These are phyloP conservation scores for Diaporthe eres DNA, from an alignment of 2,329 filamentous ascomycete species.

Conservation along the genomic window DNA sequence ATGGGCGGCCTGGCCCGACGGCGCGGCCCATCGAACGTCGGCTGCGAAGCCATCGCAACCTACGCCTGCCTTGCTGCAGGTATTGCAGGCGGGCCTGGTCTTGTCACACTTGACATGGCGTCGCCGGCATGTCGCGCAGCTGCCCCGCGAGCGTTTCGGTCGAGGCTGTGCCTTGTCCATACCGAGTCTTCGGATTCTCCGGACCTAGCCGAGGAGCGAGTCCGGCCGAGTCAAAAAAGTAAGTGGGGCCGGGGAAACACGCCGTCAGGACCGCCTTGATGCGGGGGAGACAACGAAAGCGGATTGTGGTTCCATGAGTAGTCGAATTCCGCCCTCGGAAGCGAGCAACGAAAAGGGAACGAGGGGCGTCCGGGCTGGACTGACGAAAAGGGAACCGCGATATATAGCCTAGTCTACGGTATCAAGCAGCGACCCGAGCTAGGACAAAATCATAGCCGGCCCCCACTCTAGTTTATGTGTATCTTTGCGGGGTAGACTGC, in stretches of 20 bases:
- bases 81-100: constrained; percentile 6
- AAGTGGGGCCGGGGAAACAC: background rate
- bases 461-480: no score
- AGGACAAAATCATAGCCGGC: no score
- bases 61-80: constrained; percentile 12
- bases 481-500: background rate
- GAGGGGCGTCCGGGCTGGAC: background rate
- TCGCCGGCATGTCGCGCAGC: constrained; percentile 10
- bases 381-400: constrained; percentile 1
- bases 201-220: background rate
- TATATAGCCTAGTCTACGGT: background rate
- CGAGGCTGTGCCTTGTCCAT: background rate
- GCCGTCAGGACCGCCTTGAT: background rate
- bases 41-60: background rate
- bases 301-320: background rate
- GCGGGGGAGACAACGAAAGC: background rate
- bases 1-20: background rate
- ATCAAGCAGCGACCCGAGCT: background rate
- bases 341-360: background rate
- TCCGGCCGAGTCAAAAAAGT: background rate
- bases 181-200: background rate
- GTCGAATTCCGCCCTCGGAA: background rate
- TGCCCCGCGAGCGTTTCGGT: background rate
- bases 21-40: constrained; percentile 3
- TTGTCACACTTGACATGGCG: constrained; percentile 14